Conservation (phyloP, 208 protist genomes). For the Wallacemonas rigidus region DNA sequence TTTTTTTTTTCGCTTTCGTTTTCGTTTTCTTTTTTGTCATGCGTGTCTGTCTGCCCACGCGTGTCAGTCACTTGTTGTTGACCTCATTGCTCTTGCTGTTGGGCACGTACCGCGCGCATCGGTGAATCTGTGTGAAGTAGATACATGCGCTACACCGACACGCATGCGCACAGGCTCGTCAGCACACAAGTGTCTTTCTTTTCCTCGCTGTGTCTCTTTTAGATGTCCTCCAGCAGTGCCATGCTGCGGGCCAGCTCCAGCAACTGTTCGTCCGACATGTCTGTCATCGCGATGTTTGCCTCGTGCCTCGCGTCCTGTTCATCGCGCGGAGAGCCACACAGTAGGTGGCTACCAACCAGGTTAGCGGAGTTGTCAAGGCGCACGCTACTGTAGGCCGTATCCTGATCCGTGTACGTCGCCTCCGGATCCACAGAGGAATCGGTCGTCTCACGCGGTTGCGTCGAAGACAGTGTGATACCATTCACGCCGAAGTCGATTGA, state of each 20-base stretch:
- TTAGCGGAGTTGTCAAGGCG: constrained; percentile 14
- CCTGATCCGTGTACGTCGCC: constrained; percentile 1
- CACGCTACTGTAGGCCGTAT: constrained; percentile 10
- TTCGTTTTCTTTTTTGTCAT: constrained; percentile 8
- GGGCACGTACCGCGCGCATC: no score
- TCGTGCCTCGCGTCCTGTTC: not conserved
- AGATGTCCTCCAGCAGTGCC: constrained; percentile 12
- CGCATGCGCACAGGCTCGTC: not conserved
- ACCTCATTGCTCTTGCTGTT: not conserved
- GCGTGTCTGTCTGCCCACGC: not conserved
- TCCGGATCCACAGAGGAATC: not conserved
- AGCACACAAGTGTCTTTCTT: not conserved
- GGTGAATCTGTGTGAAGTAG: no score
- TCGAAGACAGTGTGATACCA: constrained; percentile 2
- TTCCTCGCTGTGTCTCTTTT: not conserved
- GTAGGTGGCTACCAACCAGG: not conserved
- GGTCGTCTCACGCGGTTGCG: not conserved
- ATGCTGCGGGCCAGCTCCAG: constrained; percentile 15
- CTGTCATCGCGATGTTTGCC: not conserved
- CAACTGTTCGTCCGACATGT: constrained; percentile 7
- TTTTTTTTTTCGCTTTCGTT: constrained; percentile 7
- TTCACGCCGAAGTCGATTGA: not conserved
- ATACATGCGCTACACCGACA: no score
- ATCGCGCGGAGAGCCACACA: not conserved
- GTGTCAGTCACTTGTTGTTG: not conserved